Percentiles rank a stretch among this genome's conserved stretches.
Evolutionary conservation across 1,284 basidiomycete species (phyloP).

Genomic region (Tilletia horrida): DNA sequence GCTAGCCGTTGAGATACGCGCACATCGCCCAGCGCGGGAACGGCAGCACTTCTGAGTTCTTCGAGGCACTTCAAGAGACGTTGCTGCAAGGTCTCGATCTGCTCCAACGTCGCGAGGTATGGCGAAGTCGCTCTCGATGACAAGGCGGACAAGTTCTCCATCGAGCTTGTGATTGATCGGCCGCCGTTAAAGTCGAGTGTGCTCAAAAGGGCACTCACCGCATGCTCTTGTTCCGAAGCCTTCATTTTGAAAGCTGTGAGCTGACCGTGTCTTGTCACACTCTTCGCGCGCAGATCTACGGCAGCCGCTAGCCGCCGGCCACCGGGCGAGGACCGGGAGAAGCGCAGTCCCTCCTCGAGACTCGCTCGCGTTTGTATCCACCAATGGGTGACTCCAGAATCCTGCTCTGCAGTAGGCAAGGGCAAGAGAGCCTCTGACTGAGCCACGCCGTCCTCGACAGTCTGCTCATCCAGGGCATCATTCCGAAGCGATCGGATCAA

Average conservation of each 20-base stretch:
- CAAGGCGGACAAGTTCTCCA: conserved; percentile 1
- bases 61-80: not conserved
- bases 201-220: not conserved
- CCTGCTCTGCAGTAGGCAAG: conserved; percentile 17
- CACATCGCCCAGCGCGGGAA: not conserved
- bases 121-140: conserved; percentile 3
- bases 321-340: not conserved
- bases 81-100: conserved; percentile 4
- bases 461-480: conserved; percentile 19
- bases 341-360: not conserved
- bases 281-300: not conserved
- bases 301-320: not conserved
- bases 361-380: not conserved
- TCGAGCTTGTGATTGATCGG: conserved; percentile 3
- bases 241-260: not conserved
- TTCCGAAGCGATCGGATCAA: conserved; percentile 4
- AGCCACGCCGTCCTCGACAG: conserved; percentile 12
- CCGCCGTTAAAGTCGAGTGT: conserved; percentile 14
- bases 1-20: not conserved
- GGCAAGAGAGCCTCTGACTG: conserved; percentile 17
- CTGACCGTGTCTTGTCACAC: conserved; percentile 4
- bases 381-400: not conserved
- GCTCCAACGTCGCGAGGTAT: not conserved
- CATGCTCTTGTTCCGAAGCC: not conserved
- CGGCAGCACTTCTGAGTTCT: not conserved